Evolutionary conservation across 345 rosid species (phyloP), one percentile per base, ranked within the genome.

Genomic region (Populus euphratica): DNA sequence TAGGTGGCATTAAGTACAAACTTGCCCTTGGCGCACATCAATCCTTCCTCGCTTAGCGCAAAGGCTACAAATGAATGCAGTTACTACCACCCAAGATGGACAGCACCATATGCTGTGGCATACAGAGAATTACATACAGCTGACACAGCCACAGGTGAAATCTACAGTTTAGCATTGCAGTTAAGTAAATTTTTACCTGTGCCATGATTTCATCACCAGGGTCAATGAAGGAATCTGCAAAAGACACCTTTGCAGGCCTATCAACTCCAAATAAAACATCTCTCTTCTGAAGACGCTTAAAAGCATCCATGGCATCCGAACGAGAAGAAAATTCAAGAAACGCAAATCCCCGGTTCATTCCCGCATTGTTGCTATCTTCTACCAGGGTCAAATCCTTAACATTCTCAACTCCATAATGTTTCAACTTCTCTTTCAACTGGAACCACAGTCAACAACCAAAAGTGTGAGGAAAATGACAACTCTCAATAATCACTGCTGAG

Each of bases 301-400:
- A 89, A 82, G 93, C 97, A 83, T 92, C 97, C 97, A 88, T 90
- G 23, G 98, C 95, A 73, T 96, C 98, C 62, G 95, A 88, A 77
- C 93, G 99, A 81, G 95, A 91, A 72, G 94, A 85, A 82, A 96
- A 93, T 76, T 96, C 98, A 89, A 96, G 75, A 85, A 96, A 96
- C 16, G 98, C 99, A 89, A 91, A 96, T n/a, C 99, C 99, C 73
- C 98, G 85, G 81, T 96, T 96, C 95, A 90, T 88, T 82, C 94
- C 97, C 68, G 76, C 89, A 44, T 86, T 89, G 92, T 92, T 91
- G 81, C 83, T 87, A 83, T 96, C 99, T 82, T 93, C 99, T 61
- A 96, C 99, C 87, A 96, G 86, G 25, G 97, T 87, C 85, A 96
- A 80, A 66, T 91, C 99, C 76, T 96, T 97, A 87, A 91, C 87